Conservation (phyloP, 768 basidiomycete genomes). For the Hydnum rufescens region DNA sequence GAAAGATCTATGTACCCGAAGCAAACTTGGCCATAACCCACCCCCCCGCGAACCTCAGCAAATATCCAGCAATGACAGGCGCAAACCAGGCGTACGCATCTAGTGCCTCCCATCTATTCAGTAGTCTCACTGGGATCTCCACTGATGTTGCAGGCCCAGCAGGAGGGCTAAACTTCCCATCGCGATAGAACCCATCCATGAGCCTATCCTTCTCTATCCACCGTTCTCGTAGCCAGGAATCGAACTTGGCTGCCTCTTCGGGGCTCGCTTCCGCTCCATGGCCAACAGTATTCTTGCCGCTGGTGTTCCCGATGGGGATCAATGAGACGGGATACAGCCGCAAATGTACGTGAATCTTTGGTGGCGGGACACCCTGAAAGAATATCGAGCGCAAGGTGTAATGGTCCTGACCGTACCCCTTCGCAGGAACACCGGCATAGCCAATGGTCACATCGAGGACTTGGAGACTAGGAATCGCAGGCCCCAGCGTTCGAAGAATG, state of each 20-base stretch:
- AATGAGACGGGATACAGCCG: conserved; percentile 49
- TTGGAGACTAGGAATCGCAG: conserved; percentile 55
- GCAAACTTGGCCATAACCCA: neutral
- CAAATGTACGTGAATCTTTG: conserved; percentile 71
- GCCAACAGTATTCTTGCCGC: conserved; percentile 21
- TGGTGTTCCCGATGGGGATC: conserved; percentile 49
- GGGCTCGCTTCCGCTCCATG: conserved; percentile 24
- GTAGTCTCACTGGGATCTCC: conserved; percentile 38
- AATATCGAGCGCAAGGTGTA: conserved; percentile 86
- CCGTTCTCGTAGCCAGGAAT: conserved; percentile 57
- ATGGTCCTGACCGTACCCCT: conserved; percentile 68
- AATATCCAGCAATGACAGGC: conserved; percentile 22
- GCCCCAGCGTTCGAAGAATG: conserved; percentile 58
- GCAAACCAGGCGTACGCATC: conserved; percentile 55
- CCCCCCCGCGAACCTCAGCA: neutral
- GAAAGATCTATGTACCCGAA: too few species aligned
- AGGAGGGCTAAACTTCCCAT: conserved; percentile 17
- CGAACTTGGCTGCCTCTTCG: conserved; percentile 46
- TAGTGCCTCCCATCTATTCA: conserved; percentile 32
- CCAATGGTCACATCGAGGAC: conserved; percentile 82
- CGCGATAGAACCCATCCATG: conserved; percentile 44
- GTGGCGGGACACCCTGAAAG: conserved; percentile 59
- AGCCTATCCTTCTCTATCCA: conserved; percentile 76
- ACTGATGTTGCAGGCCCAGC: conserved; percentile 7
- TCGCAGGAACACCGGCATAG: conserved; percentile 74